Base-by-base conservation (phyloP, 2,329 filamentous ascomycete genomes). In the Ceratocystis papillata region DNA sequence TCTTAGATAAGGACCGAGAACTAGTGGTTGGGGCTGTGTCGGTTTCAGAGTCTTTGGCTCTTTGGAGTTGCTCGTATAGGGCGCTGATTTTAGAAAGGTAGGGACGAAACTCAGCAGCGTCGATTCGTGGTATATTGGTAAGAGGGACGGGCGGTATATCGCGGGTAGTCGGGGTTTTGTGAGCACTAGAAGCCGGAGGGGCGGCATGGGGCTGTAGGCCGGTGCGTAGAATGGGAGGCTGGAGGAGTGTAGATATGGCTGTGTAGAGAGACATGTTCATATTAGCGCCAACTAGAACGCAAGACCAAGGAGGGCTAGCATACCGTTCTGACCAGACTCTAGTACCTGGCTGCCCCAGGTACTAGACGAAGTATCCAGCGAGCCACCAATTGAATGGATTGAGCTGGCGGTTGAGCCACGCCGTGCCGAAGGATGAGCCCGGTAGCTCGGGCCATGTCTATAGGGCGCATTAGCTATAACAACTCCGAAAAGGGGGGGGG, bases 141-240 rank as follows among this genome's bases (percentile, higher is more conserved):
- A 99, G 79, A 0, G 90, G 87, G 0, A 99, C 94, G 0, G 93
- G 93, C 0, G 93, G 93, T 46, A 99, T 99, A 73, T 99, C 93
- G 74, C 85, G 85, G 20, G 89, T 81, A 0, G 90, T 95, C 0
- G 93, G 93, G 15, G 89, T 87, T 71, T 87, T 93, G 72, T 94
- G 89, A 15, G 86, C 80, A 71, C 84, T 88, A n/a, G 84, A 84
- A 7, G 78, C 75, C 1, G 89, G 83, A 2, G 87, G 85, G 1
- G 86, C 80, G 0, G 87, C 87, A 74, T 95, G 88, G 25, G 92
- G 88, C 65, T 91, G 80, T 62, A 96, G 82, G 66, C 93, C 92
- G 1, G 92, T 96, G 69, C 93, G 85, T 67, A 95, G 85, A 70
- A 96, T 96, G 2, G 93, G 90, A 33, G 90, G 87, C 73, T 96